phyloP scores from a whole-genome alignment of 2,329 filamentous ascomycete genomes.

The Penicillium aurantiogriseum region DNA sequence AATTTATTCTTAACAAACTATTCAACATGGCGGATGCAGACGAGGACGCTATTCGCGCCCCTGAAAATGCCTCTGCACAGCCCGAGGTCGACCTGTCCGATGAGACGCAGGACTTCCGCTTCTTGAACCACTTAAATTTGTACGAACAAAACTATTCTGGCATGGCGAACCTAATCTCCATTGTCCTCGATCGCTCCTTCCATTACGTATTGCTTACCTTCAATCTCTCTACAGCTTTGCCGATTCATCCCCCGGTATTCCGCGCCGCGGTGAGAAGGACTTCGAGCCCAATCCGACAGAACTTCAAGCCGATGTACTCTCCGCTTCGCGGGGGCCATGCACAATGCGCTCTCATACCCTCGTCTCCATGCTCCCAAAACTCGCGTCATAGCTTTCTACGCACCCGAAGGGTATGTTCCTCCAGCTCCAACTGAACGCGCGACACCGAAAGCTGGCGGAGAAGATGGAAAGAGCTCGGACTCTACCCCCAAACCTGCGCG shows the following conservation, averaged over 20 bases:
- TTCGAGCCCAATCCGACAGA: slow-evolving; percentile 90
- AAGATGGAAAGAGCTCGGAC: slow-evolving; percentile 14
- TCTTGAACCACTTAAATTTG: slow-evolving; percentile 60
- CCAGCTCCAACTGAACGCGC: slow-evolving; percentile 16
- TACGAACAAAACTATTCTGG: slow-evolving; percentile 24
- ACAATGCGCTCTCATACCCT: slow-evolving; percentile 76
- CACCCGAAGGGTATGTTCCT: slow-evolving; percentile 54
- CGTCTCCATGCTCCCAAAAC: slow-evolving; percentile 68
- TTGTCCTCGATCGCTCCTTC: neutral
- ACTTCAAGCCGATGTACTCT: slow-evolving; percentile 73
- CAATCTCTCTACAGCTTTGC: slow-evolving; percentile 27
- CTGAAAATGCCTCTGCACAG: slow-evolving; percentile 30
- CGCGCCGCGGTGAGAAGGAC: slow-evolving; percentile 93
- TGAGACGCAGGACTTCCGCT: slow-evolving; percentile 82
- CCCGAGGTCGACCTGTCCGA: slow-evolving; percentile 69
- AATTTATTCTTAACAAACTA: neutral
- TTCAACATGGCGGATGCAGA: slow-evolving; percentile 45
- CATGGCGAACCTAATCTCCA: neutral
- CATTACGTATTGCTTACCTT: slow-evolving; percentile 35
- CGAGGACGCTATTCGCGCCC: slow-evolving; percentile 41
- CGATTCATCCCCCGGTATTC: slow-evolving; percentile 53
- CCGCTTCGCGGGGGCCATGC: slow-evolving; percentile 85
- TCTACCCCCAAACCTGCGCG: slow-evolving; percentile 15
- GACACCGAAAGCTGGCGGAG: slow-evolving; percentile 17
- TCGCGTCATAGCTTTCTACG: slow-evolving; percentile 70